Percentiles rank a stretch among this genome's conserved stretches.
These are phyloP conservation scores for Fusarium praegraminearum DNA, from an alignment of 2,329 filamentous ascomycete genomes.

Conservation along the genomic window DNA sequence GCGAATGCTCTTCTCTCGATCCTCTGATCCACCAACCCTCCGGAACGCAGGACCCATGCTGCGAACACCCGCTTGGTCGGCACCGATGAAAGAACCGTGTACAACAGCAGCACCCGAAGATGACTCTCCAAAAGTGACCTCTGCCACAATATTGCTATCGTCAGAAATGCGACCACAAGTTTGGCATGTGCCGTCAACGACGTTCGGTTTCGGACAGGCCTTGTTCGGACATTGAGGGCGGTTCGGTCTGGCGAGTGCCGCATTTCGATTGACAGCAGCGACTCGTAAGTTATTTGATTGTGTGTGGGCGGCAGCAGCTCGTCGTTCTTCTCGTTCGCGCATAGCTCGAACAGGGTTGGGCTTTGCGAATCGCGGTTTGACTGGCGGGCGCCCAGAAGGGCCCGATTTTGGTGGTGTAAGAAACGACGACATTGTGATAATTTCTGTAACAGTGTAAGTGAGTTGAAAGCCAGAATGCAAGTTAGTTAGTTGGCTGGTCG, in stretches of 20 bases:
- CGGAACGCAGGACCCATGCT: constrained; percentile 72
- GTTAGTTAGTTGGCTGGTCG: neutral
- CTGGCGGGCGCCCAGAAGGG: constrained; percentile 44
- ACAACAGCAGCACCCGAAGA: constrained; percentile 88
- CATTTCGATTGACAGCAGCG: constrained; percentile 49
- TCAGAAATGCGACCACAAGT: constrained; percentile 87
- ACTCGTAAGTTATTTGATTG: constrained; percentile 45
- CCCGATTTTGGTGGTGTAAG: constrained; percentile 57
- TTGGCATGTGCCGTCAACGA: constrained; percentile 78
- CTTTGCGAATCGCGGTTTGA: constrained; percentile 58
- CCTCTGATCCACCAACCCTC: constrained; percentile 68
- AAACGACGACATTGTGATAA: constrained; percentile 61
- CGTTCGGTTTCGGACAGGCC: constrained; percentile 69
- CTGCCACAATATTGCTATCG: constrained; percentile 89
- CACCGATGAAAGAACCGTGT: constrained; percentile 88
- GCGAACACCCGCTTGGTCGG: constrained; percentile 84
- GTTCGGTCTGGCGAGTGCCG: constrained; percentile 51
- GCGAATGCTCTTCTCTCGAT: constrained; percentile 70
- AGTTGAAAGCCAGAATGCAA: neutral
- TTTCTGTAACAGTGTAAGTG: constrained; percentile 4
- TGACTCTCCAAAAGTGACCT: constrained; percentile 91
- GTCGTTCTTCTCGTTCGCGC: constrained; percentile 63
- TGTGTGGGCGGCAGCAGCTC: constrained; percentile 52
- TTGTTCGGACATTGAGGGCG: constrained; percentile 68
- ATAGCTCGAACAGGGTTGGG: constrained; percentile 64